Base-by-base conservation (phyloP, 805 yeast species). In the Cyberlindnera saturnus region DNA sequence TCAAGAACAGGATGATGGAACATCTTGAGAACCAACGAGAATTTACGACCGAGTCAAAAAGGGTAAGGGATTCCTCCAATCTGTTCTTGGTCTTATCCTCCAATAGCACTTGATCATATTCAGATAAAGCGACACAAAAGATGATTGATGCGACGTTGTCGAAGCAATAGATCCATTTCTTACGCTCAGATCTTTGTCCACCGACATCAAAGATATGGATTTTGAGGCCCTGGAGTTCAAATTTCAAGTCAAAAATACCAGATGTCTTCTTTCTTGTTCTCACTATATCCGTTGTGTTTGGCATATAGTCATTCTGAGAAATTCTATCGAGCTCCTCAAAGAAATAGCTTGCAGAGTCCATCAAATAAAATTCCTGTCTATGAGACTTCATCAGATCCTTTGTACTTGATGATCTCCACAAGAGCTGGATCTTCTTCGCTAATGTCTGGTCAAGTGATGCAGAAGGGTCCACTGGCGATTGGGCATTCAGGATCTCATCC, bases 91-190 rank as follows among this genome's bases (percentile, higher is more conserved):
- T 69, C 32, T 77, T 72, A 47, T 86, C 89, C 62, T 87, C 97
- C 45, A 86, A 64, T 46, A 90, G 65, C 3, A 78, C 82, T 64
- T 89, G 96, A 61, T 90, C 96, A 59, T 90, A 90, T 60, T 90
- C 97, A 2, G 91, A 81, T 42, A 90, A 65, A 0, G 97, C 89
- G 18, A 89, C 96, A 63, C 96, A 89, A 60, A 89, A 90, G 46
- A 90, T 86, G 40, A 90, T 83, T 38, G 86, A 71, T 0, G 96
- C 85, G 30, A 90, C 96, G 54, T 89, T 88, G 62, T 89, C 96
- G 56, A 93, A 93, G 59, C 96, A 87, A 64, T 93, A 95, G 48
- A 93, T 89, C 99, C 99, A 93, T 64, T 93, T 91, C 58, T 86
- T 86, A 42, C 99, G 80, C 67, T 93, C 99, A 3, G 95, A 81